phyloP scores from a whole-genome alignment of 192 early-diverging fungal species.

The Coemansia sp. region DNA sequence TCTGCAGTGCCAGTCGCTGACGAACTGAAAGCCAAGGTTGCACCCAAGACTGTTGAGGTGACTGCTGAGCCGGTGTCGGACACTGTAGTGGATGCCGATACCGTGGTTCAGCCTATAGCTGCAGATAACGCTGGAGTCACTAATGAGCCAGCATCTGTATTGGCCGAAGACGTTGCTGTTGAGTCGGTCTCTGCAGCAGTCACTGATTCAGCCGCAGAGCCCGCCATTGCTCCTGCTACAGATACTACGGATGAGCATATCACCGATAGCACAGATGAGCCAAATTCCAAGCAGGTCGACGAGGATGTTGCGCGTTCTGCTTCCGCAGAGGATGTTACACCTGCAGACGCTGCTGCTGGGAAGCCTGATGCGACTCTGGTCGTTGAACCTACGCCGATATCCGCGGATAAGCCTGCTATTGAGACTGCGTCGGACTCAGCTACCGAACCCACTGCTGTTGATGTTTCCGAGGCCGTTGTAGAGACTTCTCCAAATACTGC shows the following conservation, averaged over 20 bases:
- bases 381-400: not conserved
- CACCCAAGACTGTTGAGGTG: not conserved
- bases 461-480: too few species aligned
- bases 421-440: not conserved
- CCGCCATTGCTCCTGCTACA: not conserved
- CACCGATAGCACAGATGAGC: too few species aligned
- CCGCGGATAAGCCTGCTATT: not conserved
- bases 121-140: not conserved
- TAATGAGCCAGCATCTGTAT: not conserved
- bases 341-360: conserved; percentile 9
- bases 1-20: not conserved
- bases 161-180: not conserved
- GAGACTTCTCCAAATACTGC: not conserved
- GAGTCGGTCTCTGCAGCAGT: not conserved
- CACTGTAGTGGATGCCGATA: not conserved
- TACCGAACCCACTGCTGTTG: not conserved
- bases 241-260: not conserved
- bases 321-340: not conserved
- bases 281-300: too few species aligned
- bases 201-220: not conserved
- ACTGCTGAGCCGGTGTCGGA: not conserved
- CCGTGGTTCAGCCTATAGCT: not conserved
- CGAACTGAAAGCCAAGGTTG: not conserved
- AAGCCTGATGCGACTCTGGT: not conserved
- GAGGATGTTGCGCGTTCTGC: too few species aligned